Base-by-base conservation (phyloP, 192 early-diverging fungal species). In the Geranomyces michiganensis region DNA sequence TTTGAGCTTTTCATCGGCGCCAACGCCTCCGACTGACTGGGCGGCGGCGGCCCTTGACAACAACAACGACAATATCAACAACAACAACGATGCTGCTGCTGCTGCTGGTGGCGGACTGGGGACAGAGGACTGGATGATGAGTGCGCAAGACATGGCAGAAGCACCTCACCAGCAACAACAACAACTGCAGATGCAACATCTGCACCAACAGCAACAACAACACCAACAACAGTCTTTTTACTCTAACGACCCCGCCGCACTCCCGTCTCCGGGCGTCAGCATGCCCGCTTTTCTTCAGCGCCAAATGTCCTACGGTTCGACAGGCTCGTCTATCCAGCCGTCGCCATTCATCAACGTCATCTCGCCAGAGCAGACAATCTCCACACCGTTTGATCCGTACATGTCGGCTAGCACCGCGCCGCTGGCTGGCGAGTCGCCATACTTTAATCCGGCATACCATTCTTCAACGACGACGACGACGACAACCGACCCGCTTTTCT, bases 261-360 rank as follows among this genome's bases (percentile, higher is more conserved):
- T 60, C 31, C 58, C 17, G 29, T 32, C 58, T 7, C 58, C 58
- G 29, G 51, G n/a, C 19, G 31, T 9, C 24, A 33, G 29, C 31
- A 26, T 60, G 58, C 29, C 58, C 31, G 17, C 15, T 9, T 60
- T 60, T 32, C 31, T 60, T 7, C 6, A 60, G 5, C 58, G 58
- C 27, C 58, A 60, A 32, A 29, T 60, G 21, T 60, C 58, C 4
- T 60, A 27, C 26, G 58, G 12, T 8, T 60, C 58, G 27, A 30
- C 58, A 2, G 26, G 6, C 21, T 60, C 58, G 21, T 60, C 58
- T 19, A 27, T 31, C 58, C 58, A 60, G 58, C 58, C 66, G 17
- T 68, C 66, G 0, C 66, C 66, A 8, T 33, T 31, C 15, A 55
- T 68, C 66, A 68, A 68, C 53, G 48, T 68, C 53, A 56, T 68